Evolutionary conservation across 805 yeast genomes (phyloP).

Genomic region (Debaryomyces hansenii): DNA sequence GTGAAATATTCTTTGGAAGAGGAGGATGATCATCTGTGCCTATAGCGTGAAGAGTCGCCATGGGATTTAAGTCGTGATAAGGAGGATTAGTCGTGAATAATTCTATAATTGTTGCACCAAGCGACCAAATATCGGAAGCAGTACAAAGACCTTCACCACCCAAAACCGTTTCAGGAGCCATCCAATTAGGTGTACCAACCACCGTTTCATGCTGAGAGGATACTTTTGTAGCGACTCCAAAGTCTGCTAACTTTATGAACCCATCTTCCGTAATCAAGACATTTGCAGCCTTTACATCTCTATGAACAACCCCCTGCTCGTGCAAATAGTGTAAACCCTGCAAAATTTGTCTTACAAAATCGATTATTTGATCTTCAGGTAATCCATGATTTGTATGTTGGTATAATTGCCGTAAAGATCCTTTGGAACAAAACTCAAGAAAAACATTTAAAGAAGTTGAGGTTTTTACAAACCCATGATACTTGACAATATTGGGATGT

Average conservation of each 20-base stretch:
- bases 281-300: conserved; percentile 95
- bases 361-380: conserved; percentile 52
- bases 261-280: conserved; percentile 66
- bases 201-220: conserved; percentile 41
- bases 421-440: conserved; percentile 62
- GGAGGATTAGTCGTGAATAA: conserved; percentile 86
- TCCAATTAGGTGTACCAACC: conserved; percentile 95
- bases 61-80: conserved; percentile 69
- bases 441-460: conserved; percentile 54
- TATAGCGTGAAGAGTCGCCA: conserved; percentile 82
- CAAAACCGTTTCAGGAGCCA: conserved; percentile 94
- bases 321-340: conserved; percentile 65
- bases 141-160: conserved; percentile 80
- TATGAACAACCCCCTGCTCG: conserved; percentile 71
- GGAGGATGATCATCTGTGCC: conserved; percentile 75
- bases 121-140: conserved; percentile 88
- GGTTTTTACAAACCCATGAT: conserved; percentile 65
- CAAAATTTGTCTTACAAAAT: conserved; percentile 54
- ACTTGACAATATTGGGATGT: conserved; percentile 67
- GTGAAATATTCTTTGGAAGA: conserved; percentile 53
- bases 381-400: conserved; percentile 49
- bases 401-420: conserved; percentile 59
- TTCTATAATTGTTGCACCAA: conserved; percentile 94
- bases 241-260: conserved; percentile 84
- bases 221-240: conserved; percentile 85